Evolutionary conservation across 2,329 filamentous ascomycete genomes (phyloP), one percentile per base, ranked within the genome.

Genomic region (Colletotrichum navitas): DNA sequence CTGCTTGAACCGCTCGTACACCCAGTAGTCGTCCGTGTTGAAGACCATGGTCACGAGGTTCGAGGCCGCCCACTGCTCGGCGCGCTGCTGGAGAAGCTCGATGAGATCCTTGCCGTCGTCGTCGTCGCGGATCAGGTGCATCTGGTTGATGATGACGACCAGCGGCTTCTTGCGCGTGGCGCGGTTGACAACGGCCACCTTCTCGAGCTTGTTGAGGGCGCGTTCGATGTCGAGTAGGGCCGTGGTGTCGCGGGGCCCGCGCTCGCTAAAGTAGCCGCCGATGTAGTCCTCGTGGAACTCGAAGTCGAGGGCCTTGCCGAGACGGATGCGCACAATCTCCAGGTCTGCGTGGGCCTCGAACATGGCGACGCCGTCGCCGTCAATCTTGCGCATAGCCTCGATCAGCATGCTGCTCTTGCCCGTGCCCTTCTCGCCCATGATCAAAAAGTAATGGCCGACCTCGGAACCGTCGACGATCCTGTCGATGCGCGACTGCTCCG

Each of bases 221-320:
- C 96, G 90, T 80, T 99, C 96, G 74, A 99, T 98, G 79, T 99
- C 96, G 1, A 99, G 87, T 43, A 99, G 85, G 5, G 96, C 94
- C 0, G 94, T 97, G 3, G 94, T 95, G 77, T 99, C 96, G 54
- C 96, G 89, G 0, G 96, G 96, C 0, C 96, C 96, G 39, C 93
- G 90, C 78, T 99, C 97, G 71, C 93, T 97, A 81, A 99, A 99
- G 72, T 99, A 92, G 7, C 93, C 94, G 55, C 96, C 96, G 73
- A 99, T 98, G 78, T 97, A 98, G 84, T 99, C 96, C 83, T 98
- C 96, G 79, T 98, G 94, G 77, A 93, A 99, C 79, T 99, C 96
- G 80, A 95, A 99, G 80, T 99, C 95, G 51, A 99, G 86, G 2
- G 95, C 94, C 79, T 97, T 98, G 34, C 96, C 96, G 4, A 99